phyloP scores from a whole-genome alignment of 768 basidiomycete species.

The Boletellus sp. region DNA sequence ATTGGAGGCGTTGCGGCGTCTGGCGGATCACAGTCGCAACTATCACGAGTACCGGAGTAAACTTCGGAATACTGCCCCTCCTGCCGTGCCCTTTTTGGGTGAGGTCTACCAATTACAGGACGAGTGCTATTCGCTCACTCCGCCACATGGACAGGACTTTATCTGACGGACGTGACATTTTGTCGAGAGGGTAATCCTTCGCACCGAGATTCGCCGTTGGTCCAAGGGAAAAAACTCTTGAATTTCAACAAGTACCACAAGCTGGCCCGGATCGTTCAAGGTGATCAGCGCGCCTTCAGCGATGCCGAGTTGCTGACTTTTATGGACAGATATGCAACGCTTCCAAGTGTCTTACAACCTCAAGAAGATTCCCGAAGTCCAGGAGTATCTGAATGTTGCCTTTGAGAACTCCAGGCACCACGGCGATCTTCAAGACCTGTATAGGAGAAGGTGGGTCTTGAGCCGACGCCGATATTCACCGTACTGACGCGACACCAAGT shows the following conservation, averaged over 20 bases:
- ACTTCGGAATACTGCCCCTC: conserved; percentile 84
- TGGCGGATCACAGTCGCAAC: conserved; percentile 90
- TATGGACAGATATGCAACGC: conserved; percentile 74
- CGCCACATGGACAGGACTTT: conserved; percentile 52
- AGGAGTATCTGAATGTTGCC: conserved; percentile 67
- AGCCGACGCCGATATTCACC: background rate
- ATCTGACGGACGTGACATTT: conserved; percentile 91
- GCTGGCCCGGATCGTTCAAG: conserved; percentile 80
- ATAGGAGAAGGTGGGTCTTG: conserved; percentile 68
- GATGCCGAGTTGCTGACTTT: conserved; percentile 2
- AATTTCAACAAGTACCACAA: conserved; percentile 98
- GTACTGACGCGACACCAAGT: conserved; percentile 36
- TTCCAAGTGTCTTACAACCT: conserved; percentile 87
- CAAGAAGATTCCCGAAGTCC: conserved; percentile 86
- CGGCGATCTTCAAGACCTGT: conserved; percentile 82
- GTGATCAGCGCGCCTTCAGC: conserved; percentile 32
- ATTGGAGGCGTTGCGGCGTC: conserved; percentile 73
- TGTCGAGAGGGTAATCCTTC: conserved; percentile 93
- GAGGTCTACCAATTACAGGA: conserved; percentile 18
- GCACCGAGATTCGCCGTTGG: conserved; percentile 72
- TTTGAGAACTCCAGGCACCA: conserved; percentile 74
- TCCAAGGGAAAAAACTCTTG: conserved; percentile 73
- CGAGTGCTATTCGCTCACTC: conserved; percentile 7
- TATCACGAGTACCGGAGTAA: conserved; percentile 87
- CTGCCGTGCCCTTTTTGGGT: conserved; percentile 95